These are phyloP conservation scores for Plicaturopsis crispa DNA, from an alignment of 768 basidiomycete genomes.

Conservation along the genomic window DNA sequence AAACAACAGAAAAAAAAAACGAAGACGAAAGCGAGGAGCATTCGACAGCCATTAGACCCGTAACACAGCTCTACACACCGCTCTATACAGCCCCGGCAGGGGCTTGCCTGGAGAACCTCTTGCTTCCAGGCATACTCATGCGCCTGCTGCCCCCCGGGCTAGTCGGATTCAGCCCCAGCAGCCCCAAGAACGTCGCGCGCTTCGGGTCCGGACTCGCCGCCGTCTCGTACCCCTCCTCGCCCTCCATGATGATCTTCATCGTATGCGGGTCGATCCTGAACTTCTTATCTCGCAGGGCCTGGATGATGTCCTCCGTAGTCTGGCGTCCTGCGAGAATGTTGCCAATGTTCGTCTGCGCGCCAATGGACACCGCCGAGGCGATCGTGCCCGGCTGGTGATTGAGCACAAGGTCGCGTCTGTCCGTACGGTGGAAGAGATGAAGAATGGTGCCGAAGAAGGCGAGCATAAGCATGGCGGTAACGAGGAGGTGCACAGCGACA, in stretches of 20 bases:
- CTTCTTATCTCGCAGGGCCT: slow-evolving; percentile 33
- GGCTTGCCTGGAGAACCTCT: neutral
- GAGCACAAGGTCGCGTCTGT: slow-evolving; percentile 35
- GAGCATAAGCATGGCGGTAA: slow-evolving; percentile 33
- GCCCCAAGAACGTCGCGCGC: neutral
- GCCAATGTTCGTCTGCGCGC: slow-evolving; percentile 41
- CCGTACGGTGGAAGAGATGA: slow-evolving; percentile 38
- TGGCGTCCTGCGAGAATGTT: slow-evolving; percentile 35
- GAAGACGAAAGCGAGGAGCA: no score
- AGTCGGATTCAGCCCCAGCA: neutral
- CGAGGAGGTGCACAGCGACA: slow-evolving; percentile 35
- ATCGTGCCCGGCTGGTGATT: slow-evolving; percentile 46
- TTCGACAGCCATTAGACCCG: no score
- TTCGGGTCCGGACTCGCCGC: slow-evolving; percentile 8
- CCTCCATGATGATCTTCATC: slow-evolving; percentile 48
- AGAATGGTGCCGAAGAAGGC: slow-evolving; percentile 35
- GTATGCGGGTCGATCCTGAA: slow-evolving; percentile 43
- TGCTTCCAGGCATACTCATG: no score
- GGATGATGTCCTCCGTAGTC: slow-evolving; percentile 28
- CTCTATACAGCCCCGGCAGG: neutral
- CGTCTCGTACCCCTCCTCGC: slow-evolving; percentile 36
- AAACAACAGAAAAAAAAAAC: no score
- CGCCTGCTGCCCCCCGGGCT: no score
- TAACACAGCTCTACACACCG: neutral
- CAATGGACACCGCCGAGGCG: slow-evolving; percentile 48